phyloP scores from a whole-genome alignment of 2,329 filamentous ascomycete genomes.

The Leptoxyphium fumago region DNA sequence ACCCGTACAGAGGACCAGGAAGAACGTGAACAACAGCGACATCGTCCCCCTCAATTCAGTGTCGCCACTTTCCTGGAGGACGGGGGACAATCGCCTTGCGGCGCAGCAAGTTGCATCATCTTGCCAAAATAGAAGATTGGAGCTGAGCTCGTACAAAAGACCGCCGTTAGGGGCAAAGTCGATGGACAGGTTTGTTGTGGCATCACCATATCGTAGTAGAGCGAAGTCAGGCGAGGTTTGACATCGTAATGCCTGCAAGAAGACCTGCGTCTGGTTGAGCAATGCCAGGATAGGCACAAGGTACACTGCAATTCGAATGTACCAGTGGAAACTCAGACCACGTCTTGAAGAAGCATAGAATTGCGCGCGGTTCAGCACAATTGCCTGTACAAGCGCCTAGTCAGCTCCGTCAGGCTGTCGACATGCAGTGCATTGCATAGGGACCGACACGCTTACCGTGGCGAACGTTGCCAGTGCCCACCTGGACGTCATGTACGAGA shows the following conservation, averaged over 20 bases:
- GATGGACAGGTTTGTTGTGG: slow-evolving; percentile 26
- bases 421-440: not conserved
- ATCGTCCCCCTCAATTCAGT: slow-evolving; percentile 56
- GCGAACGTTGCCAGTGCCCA: slow-evolving; percentile 84
- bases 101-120: slow-evolving; percentile 61
- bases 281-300: slow-evolving; percentile 58
- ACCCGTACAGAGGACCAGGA: slow-evolving; percentile 52
- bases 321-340: slow-evolving; percentile 61
- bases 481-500: slow-evolving; percentile 78
- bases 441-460: slow-evolving; percentile 36
- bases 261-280: slow-evolving; percentile 47
- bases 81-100: slow-evolving; percentile 56
- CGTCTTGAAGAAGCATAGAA: slow-evolving; percentile 85
- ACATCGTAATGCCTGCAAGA: slow-evolving; percentile 79
- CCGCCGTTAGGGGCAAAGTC: slow-evolving; percentile 45
- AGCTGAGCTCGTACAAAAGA: slow-evolving; percentile 58
- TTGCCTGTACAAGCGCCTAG: slow-evolving; percentile 37
- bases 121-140: slow-evolving; percentile 56
- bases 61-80: slow-evolving; percentile 32
- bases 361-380: slow-evolving; percentile 78
- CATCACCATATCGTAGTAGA: slow-evolving; percentile 31
- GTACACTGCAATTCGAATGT: slow-evolving; percentile 54
- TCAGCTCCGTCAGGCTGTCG: not conserved
- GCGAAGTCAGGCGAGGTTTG: slow-evolving; percentile 50
- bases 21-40: slow-evolving; percentile 60